Base-by-base conservation (phyloP, 2,329 filamentous ascomycete species). In the Fusarium sp. region DNA sequence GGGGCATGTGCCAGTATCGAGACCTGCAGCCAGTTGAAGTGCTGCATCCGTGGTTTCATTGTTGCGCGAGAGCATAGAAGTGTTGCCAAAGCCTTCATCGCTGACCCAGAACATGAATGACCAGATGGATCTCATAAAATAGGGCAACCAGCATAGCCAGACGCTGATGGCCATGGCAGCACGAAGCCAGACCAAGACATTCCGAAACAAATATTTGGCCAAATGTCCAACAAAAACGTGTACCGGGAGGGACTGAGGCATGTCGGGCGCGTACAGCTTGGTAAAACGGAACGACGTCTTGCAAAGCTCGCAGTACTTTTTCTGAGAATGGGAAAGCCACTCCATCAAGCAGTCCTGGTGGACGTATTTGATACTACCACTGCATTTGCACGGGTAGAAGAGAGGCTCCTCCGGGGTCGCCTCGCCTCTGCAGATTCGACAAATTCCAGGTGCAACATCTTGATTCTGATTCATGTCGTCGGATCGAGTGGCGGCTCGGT, bases 281-380 rank as follows among this genome's bases (percentile, higher is more conserved):
- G 97, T 99, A 86, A 99, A 99, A 70, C 95, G 94, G 81, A 98
- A 99, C 0, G 95, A 92, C 3, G 97, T 99, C 86, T 99, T 99
- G 91, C 97, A 99, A 38, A 99, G 91, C 86, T 99, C 97, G 87
- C 97, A 99, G 86, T 99, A 94, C 84, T 98, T 98, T 90, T 99
- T 99, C 82, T 99, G 95, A 2, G 97, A 98, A 83, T 99, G 97
- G 59, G 95, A 96, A 25, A 99, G 88, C 97, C 97, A 99, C 84
- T 98, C 95, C 93, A 99, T 98, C 84, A 99, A 86, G 82, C 97
- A 99, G 82, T 97, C 94, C 84, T 99, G 97, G 82, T 99, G 97
- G 71, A 99, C 97, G 80, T 93, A 98, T 86, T 98, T 98, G 86
- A 99, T 99, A 85, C 96, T 98, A 66, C 97, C 97, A 81, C 95